Conservation (phyloP, 2,329 filamentous ascomycete genomes). For the Myriosclerotinia scirpicola region DNA sequence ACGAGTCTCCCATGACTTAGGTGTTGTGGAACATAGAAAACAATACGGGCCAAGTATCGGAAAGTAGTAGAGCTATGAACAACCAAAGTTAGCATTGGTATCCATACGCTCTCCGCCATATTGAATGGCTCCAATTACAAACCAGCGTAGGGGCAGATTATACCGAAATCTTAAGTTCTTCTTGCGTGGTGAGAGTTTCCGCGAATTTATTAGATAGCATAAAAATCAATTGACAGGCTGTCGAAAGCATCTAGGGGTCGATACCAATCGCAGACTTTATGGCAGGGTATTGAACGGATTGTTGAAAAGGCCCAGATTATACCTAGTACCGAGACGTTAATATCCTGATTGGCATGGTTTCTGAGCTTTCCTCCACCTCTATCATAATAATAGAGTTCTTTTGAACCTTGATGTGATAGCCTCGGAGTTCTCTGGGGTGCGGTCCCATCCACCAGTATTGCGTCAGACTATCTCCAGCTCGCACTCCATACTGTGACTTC, state of each 20-base stretch:
- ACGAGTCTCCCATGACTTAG: not conserved
- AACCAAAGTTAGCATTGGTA: not conserved
- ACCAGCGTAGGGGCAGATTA: not conserved
- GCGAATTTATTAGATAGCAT: not conserved
- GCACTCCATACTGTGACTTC: not conserved
- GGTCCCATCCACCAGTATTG: not conserved
- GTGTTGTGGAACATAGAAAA: no score
- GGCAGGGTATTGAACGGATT: not conserved
- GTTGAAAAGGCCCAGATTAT: not conserved
- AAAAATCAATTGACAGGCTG: no score
- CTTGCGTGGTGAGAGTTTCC: not conserved
- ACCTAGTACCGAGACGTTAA: not conserved
- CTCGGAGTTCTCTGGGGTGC: no score
- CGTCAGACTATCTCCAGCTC: not conserved
- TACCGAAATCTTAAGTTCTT: not conserved
- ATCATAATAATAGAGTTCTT: not conserved
- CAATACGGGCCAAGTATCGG: no score
- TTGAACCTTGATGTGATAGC: not conserved
- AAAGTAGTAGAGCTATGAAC: not conserved
- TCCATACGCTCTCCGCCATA: not conserved
- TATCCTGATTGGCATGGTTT: not conserved
- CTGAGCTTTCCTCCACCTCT: not conserved
- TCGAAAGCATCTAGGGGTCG: not conserved
- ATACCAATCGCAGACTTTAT: not conserved
- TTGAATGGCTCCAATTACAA: not conserved